These are phyloP conservation scores for Pittosporum tobira DNA, from an alignment of 129 eudicot species.

Conservation along the genomic window DNA sequence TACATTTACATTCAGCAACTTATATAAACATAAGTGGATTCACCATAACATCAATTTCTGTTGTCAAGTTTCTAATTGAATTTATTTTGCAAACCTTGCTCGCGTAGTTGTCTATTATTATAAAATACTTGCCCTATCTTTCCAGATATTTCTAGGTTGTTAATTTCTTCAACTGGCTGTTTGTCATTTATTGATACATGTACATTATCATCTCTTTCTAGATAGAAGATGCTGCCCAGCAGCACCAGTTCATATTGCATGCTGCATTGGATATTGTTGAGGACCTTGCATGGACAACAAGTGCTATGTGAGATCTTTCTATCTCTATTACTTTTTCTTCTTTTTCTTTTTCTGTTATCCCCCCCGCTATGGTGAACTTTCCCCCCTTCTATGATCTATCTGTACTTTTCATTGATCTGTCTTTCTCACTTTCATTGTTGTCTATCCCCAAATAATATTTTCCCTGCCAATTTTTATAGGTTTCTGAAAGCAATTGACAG, in stretches of 20 bases:
- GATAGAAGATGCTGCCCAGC: constrained; percentile 94
- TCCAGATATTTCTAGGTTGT: not conserved
- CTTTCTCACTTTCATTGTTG: not conserved
- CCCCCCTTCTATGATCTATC: not conserved
- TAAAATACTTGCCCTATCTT: not conserved
- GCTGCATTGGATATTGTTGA: constrained; percentile 94
- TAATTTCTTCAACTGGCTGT: not conserved
- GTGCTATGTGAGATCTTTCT: constrained; percentile 75
- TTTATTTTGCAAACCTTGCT: too few relatives aligned
- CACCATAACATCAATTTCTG: too few relatives aligned
- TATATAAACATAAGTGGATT: too few relatives aligned
- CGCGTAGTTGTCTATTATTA: not conserved
- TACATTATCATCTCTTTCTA: constrained; percentile 11
- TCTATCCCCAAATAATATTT: not conserved
- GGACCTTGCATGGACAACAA: constrained; percentile 94
- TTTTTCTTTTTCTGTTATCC: not conserved
- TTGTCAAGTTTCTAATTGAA: too few relatives aligned
- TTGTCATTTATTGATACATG: not conserved
- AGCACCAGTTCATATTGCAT: constrained; percentile 89
- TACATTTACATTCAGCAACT: too few relatives aligned
- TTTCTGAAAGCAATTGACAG: constrained; percentile 84
- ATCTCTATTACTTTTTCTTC: not conserved
- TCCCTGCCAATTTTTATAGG: constrained; percentile 45
- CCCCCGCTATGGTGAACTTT: not conserved
- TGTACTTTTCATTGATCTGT: too few relatives aligned